Evolutionary conservation across 345 rosid species (phyloP).

Genomic region (Eucalyptus sideroxylon): DNA sequence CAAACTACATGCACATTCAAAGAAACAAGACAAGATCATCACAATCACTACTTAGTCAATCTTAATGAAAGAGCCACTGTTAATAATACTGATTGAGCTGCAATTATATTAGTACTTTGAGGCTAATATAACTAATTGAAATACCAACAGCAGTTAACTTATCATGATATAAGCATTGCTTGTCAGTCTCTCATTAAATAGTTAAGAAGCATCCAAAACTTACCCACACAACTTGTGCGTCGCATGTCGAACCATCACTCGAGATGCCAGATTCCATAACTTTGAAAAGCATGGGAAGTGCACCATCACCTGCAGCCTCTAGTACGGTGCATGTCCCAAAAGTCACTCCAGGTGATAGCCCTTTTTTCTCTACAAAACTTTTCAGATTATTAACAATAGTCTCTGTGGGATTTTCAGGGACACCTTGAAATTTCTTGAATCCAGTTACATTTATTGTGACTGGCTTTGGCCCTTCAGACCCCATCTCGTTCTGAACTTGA

Average conservation of each 20-base stretch:
- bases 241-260: neutral
- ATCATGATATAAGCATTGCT: neutral
- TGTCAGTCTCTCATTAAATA: neutral
- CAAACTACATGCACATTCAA: neutral
- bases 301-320: constrained; percentile 74
- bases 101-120: neutral
- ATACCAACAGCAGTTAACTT: neutral
- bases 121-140: neutral
- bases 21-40: neutral
- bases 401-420: constrained; percentile 72
- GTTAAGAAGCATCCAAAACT: neutral
- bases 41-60: neutral
- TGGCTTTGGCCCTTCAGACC: constrained; percentile 63
- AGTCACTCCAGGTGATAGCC: constrained; percentile 49
- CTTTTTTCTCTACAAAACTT: constrained; percentile 32
- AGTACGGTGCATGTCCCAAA: constrained; percentile 64
- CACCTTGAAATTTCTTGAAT: constrained; percentile 73
- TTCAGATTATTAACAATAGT: constrained; percentile 46
- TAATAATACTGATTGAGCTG: neutral
- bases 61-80: neutral
- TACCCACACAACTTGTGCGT: constrained; percentile 65
- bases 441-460: constrained; percentile 60
- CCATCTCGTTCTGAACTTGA: constrained; percentile 28
- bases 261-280: constrained; percentile 46
- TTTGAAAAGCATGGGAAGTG: constrained; percentile 37